A percentile compares a stretch with the other conserved stretches of the same genome.
phyloP scores from a whole-genome alignment of 2,329 filamentous ascomycete species.

The Paecilomyces niveus region DNA sequence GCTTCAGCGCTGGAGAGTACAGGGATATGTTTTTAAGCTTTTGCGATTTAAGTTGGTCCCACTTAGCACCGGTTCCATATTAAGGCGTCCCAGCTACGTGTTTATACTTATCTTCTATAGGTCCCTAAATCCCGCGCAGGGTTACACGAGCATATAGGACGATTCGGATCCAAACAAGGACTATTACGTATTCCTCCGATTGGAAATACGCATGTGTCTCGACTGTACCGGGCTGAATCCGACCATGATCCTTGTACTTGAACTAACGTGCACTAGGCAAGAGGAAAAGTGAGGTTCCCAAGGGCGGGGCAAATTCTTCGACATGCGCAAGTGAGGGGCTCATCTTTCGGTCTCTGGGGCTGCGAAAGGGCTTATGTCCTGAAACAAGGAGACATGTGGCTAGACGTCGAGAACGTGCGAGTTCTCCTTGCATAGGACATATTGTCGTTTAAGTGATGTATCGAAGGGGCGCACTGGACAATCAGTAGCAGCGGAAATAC shows the following conservation, averaged over 20 bases:
- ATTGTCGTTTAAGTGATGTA: background rate
- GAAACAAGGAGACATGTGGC: background rate
- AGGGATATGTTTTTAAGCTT: background rate
- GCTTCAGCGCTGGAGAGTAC: too few relatives aligned
- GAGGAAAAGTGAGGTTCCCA: background rate
- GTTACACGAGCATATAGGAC: background rate
- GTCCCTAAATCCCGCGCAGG: background rate
- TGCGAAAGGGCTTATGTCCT: background rate
- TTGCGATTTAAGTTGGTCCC: background rate
- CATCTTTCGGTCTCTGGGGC: background rate
- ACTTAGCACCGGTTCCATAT: background rate
- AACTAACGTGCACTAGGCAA: background rate
- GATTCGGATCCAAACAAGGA: background rate
- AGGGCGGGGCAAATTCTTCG: background rate
- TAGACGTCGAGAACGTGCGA: too few relatives aligned
- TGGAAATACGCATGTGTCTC: background rate
- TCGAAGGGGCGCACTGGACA: background rate
- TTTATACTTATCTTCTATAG: background rate
- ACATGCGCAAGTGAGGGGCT: too few relatives aligned
- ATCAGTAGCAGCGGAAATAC: background rate
- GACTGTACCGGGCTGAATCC: background rate
- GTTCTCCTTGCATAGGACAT: background rate
- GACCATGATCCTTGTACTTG: background rate
- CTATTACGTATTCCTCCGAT: background rate
- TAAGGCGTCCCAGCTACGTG: background rate